Conservation (phyloP, 306 rosid species). For the Chamaecrista fasciculata region DNA sequence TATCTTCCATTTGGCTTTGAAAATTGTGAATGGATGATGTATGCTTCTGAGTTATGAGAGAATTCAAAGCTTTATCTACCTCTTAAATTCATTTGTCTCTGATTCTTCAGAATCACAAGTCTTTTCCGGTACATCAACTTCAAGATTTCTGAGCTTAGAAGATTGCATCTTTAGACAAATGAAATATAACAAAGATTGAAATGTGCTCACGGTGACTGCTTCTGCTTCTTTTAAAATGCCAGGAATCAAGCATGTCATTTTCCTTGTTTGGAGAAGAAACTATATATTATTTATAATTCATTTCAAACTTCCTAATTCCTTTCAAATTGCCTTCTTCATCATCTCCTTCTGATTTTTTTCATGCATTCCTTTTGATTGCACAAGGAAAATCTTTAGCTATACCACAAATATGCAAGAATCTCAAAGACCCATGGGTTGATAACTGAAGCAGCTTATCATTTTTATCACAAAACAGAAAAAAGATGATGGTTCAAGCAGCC, state of each 20-base stretch:
- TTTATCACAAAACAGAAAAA: no score
- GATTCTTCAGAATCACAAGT: slow-evolving; percentile 6
- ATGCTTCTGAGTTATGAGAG: slow-evolving; percentile 21
- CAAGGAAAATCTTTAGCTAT: slow-evolving; percentile 21
- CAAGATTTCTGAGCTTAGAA: slow-evolving; percentile 13
- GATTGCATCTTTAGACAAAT: slow-evolving; percentile 14
- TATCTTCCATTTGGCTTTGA: slow-evolving; percentile 9
- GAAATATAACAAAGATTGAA: slow-evolving; percentile 24
- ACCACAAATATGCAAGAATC: slow-evolving; percentile 21
- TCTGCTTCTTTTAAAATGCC: slow-evolving; percentile 30
- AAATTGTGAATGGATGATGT: not conserved
- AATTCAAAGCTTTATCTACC: slow-evolving; percentile 23
- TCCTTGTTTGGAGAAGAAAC: slow-evolving; percentile 10
- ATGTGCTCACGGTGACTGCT: slow-evolving; percentile 24
- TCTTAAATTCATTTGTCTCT: slow-evolving; percentile 24
- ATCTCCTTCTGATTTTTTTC: slow-evolving; percentile 9
- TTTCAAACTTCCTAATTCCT: slow-evolving; percentile 15
- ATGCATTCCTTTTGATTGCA: slow-evolving; percentile 31
- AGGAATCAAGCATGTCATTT: slow-evolving; percentile 3
- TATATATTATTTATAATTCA: slow-evolving; percentile 18
- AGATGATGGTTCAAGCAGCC: no score
- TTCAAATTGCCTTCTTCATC: slow-evolving; percentile 16
- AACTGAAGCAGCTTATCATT: slow-evolving; percentile 33
- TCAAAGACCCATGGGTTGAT: slow-evolving; percentile 27
- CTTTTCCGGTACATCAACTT: slow-evolving; percentile 32